A percentile compares a stretch with the other conserved stretches of the same genome.
Evolutionary conservation across 1,139 yeast genomes (phyloP).

Genomic region (Suhomyces wounanorum): DNA sequence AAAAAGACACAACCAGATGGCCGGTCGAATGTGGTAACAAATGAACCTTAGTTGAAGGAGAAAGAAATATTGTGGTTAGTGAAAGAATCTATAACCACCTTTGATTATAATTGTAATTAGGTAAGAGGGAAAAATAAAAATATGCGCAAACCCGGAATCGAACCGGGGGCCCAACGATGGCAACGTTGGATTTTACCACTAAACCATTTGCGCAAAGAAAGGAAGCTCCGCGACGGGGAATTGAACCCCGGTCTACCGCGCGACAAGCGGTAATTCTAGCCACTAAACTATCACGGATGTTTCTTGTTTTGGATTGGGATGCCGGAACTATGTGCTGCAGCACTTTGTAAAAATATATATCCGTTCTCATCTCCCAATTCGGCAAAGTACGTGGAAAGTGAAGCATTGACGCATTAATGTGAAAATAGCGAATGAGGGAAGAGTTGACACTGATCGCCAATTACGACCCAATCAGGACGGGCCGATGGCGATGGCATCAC

Average conservation of each 20-base stretch:
- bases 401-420: too few relatives aligned
- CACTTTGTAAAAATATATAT: too few relatives aligned
- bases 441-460: too few relatives aligned
- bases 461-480: too few relatives aligned
- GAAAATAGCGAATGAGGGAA: too few relatives aligned
- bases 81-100: not conserved
- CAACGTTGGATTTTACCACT: constrained; percentile 21
- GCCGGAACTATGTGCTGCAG: not conserved
- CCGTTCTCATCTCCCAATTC: too few relatives aligned
- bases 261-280: constrained; percentile 53
- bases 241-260: constrained; percentile 72
- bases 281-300: constrained; percentile 49
- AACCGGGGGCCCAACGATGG: constrained; percentile 21
- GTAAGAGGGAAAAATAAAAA: constrained; percentile 1
- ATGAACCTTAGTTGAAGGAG: not conserved
- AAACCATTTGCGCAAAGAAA: constrained; percentile 21
- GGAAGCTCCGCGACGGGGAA: constrained; percentile 64
- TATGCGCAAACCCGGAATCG: constrained; percentile 19
- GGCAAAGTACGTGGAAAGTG: too few relatives aligned
- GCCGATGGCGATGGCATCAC: too few relatives aligned
- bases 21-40: not conserved
- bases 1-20: not conserved
- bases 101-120: not conserved
- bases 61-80: not conserved
- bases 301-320: not conserved